Evolutionary conservation across 257 asterid genomes (phyloP).

Genomic region (Ajuga chamaepitys): DNA sequence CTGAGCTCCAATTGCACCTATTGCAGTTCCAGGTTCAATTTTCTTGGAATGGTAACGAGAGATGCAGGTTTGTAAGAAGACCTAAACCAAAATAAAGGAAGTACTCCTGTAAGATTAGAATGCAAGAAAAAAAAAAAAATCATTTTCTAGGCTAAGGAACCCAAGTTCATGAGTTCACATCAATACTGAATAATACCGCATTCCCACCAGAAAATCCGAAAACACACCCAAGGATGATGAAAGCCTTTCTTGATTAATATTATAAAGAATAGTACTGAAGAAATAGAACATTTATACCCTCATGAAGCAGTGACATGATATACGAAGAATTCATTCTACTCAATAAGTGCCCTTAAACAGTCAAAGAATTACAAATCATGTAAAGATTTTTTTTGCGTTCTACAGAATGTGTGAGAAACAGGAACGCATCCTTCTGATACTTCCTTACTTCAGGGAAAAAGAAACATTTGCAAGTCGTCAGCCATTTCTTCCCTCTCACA

Average conservation of each 20-base stretch:
- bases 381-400: no score
- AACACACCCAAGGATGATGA: no score
- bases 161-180: background rate
- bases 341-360: no score
- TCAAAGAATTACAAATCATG: no score
- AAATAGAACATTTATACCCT: no score
- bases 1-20: slow-evolving; percentile 97
- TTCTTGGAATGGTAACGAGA: slow-evolving; percentile 71
- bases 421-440: background rate
- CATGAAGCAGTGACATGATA: no score
- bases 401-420: no score
- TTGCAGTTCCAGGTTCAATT: slow-evolving; percentile 82
- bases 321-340: no score
- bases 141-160: background rate
- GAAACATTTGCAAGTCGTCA: background rate
- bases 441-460: background rate
- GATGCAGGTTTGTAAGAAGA: slow-evolving; percentile 69
- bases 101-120: slow-evolving; percentile 3
- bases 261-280: no score
- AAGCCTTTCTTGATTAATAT: no score
- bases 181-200: no score
- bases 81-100: slow-evolving; percentile 35
- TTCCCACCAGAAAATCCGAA: no score
- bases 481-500: background rate
- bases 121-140: slow-evolving; percentile 14